Conservation (phyloP, 495 filamentous ascomycete species). For the Paragyromitra xinjiangensis region DNA sequence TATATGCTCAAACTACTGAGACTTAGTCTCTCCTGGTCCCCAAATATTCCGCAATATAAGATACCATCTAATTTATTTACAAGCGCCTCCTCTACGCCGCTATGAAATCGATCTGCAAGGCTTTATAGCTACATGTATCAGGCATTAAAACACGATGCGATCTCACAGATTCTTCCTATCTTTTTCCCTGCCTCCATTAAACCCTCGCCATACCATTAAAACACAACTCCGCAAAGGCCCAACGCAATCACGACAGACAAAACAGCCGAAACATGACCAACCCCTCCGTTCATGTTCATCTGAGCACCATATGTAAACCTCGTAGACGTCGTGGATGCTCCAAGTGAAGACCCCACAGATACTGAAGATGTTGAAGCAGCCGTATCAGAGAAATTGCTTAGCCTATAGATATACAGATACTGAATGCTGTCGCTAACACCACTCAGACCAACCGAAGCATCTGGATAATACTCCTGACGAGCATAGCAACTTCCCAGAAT, state of each 20-base stretch:
- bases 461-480: background rate
- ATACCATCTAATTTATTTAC: no score
- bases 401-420: no score
- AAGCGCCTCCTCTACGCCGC: no score
- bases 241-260: background rate
- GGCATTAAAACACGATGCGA: background rate
- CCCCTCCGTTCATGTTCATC: background rate
- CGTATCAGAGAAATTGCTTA: no score
- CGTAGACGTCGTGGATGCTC: no score
- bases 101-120: no score
- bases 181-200: background rate
- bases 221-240: background rate
- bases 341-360: no score
- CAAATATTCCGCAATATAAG: no score
- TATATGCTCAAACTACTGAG: background rate
- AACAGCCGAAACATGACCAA: background rate
- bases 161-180: background rate
- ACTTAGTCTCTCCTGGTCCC: no score
- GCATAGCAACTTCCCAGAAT: background rate
- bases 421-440: background rate
- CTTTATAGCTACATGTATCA: no score
- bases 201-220: background rate
- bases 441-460: no score
- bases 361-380: no score
- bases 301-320: background rate